phyloP scores from a whole-genome alignment of 192 early-diverging fungal genomes.

The Coemansia sp. region DNA sequence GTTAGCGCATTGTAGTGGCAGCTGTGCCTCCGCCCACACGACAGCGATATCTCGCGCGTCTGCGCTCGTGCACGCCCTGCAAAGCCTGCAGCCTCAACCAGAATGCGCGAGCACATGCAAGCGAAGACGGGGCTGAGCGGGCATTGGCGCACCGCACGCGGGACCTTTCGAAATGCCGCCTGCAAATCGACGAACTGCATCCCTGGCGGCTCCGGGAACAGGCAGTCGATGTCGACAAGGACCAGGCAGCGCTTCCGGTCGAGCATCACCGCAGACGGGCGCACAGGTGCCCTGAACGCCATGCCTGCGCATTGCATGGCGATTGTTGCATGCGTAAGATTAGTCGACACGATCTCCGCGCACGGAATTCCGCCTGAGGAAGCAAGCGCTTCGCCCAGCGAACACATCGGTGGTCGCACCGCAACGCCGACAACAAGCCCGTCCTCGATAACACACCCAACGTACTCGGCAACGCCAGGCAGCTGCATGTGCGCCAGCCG shows the following conservation, averaged over 20 bases:
- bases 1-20: background rate
- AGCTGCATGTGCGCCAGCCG: conserved; percentile 4
- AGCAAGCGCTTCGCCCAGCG: conserved; percentile 12
- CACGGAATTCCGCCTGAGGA: conserved; percentile 6
- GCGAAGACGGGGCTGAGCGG: conserved; percentile 12
- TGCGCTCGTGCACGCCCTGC: background rate
- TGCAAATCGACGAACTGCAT: background rate
- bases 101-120: conserved; percentile 3
- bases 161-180: background rate
- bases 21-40: background rate
- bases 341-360: conserved; percentile 4
- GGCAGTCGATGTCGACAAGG: conserved; percentile 16
- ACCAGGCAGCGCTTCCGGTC: conserved; percentile 10
- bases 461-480: conserved; percentile 12
- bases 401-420: background rate
- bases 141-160: background rate
- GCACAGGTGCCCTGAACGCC: conserved; percentile 1
- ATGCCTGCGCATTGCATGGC: conserved; percentile 14
- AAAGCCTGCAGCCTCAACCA: background rate
- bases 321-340: conserved; percentile 1
- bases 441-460: conserved; percentile 20
- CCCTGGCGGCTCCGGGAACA: conserved; percentile 10
- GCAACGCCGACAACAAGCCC: conserved; percentile 22
- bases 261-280: conserved; percentile 11
- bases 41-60: background rate